Percentiles rank a stretch among this genome's conserved stretches.
phyloP scores from a whole-genome alignment of 2,329 filamentous ascomycete genomes.

The Xylaria sp. region DNA sequence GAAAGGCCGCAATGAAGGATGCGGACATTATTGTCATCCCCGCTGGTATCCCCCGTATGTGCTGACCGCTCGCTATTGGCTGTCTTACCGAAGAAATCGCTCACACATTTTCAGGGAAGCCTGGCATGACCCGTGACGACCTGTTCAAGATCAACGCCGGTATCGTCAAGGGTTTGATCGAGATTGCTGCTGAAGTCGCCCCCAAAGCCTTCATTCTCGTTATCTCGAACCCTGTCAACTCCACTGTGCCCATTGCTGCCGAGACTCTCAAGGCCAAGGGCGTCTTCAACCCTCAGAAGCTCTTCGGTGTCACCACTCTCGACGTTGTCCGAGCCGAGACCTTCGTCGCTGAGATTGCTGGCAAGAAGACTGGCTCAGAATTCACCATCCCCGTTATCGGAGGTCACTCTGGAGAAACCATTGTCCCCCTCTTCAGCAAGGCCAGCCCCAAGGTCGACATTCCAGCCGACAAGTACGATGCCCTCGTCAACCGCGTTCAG shows the following conservation, averaged over 20 bases:
- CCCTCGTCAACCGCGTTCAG: conserved; percentile 92
- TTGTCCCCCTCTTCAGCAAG: conserved; percentile 97
- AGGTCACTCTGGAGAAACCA: conserved; percentile 97
- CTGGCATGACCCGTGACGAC: conserved; percentile 98
- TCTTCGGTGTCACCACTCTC: conserved; percentile 98
- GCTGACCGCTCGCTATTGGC: not conserved
- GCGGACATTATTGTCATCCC: conserved; percentile 97
- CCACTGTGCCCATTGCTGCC: conserved; percentile 95
- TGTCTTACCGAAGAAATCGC: conserved; percentile 33
- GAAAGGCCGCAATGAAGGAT: conserved; percentile 89
- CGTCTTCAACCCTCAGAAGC: conserved; percentile 93
- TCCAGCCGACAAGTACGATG: conserved; percentile 89
- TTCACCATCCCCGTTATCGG: conserved; percentile 92
- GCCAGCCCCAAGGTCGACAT: conserved; percentile 82
- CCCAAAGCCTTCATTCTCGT: conserved; percentile 95
- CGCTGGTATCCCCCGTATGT: conserved; percentile 94
- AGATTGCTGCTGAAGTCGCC: conserved; percentile 85
- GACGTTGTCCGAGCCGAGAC: conserved; percentile 98
- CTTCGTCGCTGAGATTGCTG: conserved; percentile 87
- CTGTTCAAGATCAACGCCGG: conserved; percentile 99
- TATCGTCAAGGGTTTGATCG: conserved; percentile 93
- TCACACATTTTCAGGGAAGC: conserved; percentile 77
- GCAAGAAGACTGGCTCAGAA: conserved; percentile 84
- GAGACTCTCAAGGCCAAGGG: conserved; percentile 94
- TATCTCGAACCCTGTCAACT: conserved; percentile 99